Conservation (phyloP, 164 flowering plant genomes). For the Liquidambar formosana region DNA sequence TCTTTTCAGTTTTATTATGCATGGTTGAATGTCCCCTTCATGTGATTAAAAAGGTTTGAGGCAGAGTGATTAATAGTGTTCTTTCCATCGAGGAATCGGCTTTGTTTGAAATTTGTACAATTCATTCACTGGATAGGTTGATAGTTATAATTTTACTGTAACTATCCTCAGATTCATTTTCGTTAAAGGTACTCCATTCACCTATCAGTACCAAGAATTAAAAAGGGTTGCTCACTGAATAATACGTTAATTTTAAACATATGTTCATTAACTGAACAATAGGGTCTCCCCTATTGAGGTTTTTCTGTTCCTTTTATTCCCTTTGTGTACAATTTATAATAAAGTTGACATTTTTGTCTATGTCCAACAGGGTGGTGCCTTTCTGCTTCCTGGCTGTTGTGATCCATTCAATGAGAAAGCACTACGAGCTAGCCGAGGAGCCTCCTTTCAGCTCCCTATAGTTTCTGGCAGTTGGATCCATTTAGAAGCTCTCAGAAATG, state of each 20-base stretch:
- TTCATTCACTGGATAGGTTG: no score
- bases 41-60: no score
- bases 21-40: no score
- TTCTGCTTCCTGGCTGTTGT: conserved; percentile 90
- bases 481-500: conserved; percentile 43
- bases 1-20: no score
- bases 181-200: background rate
- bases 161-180: no score
- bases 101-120: no score
- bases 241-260: no score
- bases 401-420: conserved; percentile 96
- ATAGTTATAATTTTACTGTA: no score
- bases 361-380: conserved; percentile 65
- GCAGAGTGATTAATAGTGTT: no score
- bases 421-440: conserved; percentile 85
- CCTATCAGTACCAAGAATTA: background rate
- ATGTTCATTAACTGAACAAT: no score
- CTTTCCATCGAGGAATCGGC: no score
- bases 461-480: conserved; percentile 76
- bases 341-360: no score
- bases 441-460: conserved; percentile 84
- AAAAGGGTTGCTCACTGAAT: background rate
- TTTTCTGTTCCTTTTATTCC: background rate
- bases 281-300: background rate
- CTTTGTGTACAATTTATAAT: background rate